Evolutionary conservation across 768 basidiomycete genomes (phyloP), one percentile per base, ranked within the genome.

Genomic region (Asterophora lycoperdoides): DNA sequence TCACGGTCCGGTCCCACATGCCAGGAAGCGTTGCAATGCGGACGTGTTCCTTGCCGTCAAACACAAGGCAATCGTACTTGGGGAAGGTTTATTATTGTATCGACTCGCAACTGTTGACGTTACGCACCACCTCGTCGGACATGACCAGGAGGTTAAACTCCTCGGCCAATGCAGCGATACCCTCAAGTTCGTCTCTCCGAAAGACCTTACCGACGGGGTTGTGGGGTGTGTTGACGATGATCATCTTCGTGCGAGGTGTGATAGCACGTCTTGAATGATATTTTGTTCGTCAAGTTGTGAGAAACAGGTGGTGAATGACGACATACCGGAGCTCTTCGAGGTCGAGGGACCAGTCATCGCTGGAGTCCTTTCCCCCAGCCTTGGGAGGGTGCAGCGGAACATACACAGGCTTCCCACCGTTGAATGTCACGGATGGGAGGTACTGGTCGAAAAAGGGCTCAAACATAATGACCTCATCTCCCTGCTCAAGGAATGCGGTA

Each of bases 131-230:
- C 81, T 99, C 96, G 66, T 99, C 96, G 1, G 93, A 71, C 79
- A 97, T 86, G 29, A 97, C 84, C 33, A 99, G 71, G 18, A 98
- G 77, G 63, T 99, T 93, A 67, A 87, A 86, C 68, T 97, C 91
- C 62, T 91, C 82, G 3, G 94, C 93, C 18, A 99, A 68, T 44
- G 75, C 79, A 26, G 94, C 94, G 48, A 99, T 92, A 44, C 78
- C 72, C 55, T 89, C 83, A 2, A 99, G 77, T 65, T 99, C 96
- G 41, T 76, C 61, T 48, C 77, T 78, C 5, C 84, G 87, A 65
- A 96, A 98, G 30, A 97, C 92, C 68, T 99, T 99, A 41, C 96
- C 96, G n/a, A 97, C 80, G 18, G 96, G 96, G 66, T 98, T 98
- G 68, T 97, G 94, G 5, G 94, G 93, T 2, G 95, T 97, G 67